Conservation (phyloP, 2,329 filamentous ascomycete species). For the Pseudocercospora eumusae region DNA sequence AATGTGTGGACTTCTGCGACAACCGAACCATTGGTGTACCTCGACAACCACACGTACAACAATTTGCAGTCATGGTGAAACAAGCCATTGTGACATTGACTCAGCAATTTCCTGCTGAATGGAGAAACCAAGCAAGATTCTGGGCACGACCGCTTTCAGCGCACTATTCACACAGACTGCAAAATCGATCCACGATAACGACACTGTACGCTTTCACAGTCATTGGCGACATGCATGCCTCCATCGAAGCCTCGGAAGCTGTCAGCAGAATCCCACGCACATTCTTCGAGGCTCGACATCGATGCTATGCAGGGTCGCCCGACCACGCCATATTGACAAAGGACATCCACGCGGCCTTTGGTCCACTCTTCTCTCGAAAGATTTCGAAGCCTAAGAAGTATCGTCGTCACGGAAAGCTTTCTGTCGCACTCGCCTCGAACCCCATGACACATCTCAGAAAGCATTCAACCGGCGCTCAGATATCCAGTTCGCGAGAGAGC, state of each 20-base stretch:
- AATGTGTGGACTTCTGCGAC: conserved; percentile 30
- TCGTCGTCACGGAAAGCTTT: conserved; percentile 17
- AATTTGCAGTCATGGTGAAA: conserved; percentile 43
- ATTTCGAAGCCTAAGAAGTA: conserved; percentile 19
- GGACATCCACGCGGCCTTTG: conserved; percentile 51
- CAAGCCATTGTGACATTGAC: conserved; percentile 36
- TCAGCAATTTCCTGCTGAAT: conserved; percentile 43
- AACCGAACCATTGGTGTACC: conserved; percentile 20
- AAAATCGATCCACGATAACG: conserved; percentile 36
- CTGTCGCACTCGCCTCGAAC: conserved; percentile 12
- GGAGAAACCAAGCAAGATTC: conserved; percentile 48
- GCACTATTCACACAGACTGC: conserved; percentile 35
- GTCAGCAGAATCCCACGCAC: conserved; percentile 45
- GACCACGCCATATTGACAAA: conserved; percentile 49
- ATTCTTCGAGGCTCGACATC: conserved; percentile 49
- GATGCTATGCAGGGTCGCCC: conserved; percentile 47
- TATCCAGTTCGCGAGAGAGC: conserved; percentile 16
- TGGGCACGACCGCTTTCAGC: conserved; percentile 44
- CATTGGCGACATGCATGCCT: conserved; percentile 39
- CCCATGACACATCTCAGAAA: conserved; percentile 17
- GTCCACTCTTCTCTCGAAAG: conserved; percentile 40
- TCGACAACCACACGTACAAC: conserved; percentile 31
- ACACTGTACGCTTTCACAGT: conserved; percentile 49
- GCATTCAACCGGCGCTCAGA: conserved; percentile 13
- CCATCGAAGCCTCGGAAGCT: conserved; percentile 31